Evolutionary conservation across 2,329 filamentous ascomycete species (phyloP), one percentile per base, ranked within the genome.

Genomic region (Aspergillus quadrilineatus): DNA sequence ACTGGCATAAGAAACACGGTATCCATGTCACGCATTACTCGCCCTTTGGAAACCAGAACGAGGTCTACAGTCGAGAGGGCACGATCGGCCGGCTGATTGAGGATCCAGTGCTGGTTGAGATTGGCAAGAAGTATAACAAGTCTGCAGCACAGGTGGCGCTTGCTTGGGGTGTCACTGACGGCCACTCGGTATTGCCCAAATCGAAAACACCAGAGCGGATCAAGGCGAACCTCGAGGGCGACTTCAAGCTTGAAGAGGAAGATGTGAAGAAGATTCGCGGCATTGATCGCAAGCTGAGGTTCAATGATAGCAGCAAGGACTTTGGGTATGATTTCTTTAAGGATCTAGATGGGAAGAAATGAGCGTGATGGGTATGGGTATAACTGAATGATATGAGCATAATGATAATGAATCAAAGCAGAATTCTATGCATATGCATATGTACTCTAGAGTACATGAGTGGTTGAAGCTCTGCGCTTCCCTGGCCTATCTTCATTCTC

Each of bases 251-350:
- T 28, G 77, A 79, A 1, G 63, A 68, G 0, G 81, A 81, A 50
- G 86, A 89, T 64, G 71, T 88, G 63, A 70, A 80, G 65, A 82
- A 79, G 71, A 81, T 85, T 50, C 73, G 77, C 39, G 65, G 59
- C 0, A 74, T 87, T 17, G 83, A 88, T 66, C 84, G 81, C 73
- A 86, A 86, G 70, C 45, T 85, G 61, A 74, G 85, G 42, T 86
- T 87, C 66, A 87, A 86, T 55, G 84, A 87, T 66, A 79, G 83
- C 4, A 81, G 77, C 43, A 72, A 66, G 6, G 74, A 71, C 22
- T 87, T 87, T 72, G 79, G 82, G 3, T 83, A 80, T 69, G 73
- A 83, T 6, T 85, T 86, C 62, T 87, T 83, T 61, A 63, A 67
- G 1, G 84, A 85, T 68, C 64, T 87, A 54, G 85, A 87, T 51